phyloP scores from a whole-genome alignment of 768 basidiomycete species.

The Amyloporia xantha region DNA sequence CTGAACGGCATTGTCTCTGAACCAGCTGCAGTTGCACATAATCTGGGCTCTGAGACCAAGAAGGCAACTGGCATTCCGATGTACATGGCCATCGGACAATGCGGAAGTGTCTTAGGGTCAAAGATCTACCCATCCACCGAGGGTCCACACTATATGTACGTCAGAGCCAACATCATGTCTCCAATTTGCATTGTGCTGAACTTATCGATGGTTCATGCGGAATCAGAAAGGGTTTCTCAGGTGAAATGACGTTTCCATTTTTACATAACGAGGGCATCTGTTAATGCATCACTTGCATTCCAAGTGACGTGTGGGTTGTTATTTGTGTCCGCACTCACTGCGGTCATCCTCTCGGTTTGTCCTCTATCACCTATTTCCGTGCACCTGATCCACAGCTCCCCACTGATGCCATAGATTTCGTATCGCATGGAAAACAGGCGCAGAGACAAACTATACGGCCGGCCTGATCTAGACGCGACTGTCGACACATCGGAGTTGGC shows the following conservation, averaged over 20 bases:
- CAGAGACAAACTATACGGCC: slow-evolving; percentile 20
- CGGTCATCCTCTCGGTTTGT: slow-evolving; percentile 17
- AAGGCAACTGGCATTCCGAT: slow-evolving; percentile 36
- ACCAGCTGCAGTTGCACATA: slow-evolving; percentile 24
- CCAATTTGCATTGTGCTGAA: not conserved
- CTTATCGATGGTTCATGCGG: not conserved
- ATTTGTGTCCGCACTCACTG: slow-evolving; percentile 15
- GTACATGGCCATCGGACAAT: slow-evolving; percentile 37
- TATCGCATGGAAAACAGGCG: slow-evolving; percentile 12
- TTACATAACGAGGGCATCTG: no score
- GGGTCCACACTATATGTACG: slow-evolving; percentile 33
- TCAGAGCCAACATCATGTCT: not conserved
- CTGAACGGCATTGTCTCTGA: not conserved
- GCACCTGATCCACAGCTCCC: not conserved
- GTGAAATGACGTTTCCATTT: not conserved
- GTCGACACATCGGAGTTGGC: slow-evolving; percentile 22
- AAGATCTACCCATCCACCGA: slow-evolving; percentile 36
- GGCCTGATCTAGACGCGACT: slow-evolving; percentile 15
- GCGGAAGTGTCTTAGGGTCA: slow-evolving; percentile 34
- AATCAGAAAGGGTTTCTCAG: slow-evolving; percentile 15
- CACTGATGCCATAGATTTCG: not conserved
- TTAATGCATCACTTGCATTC: not conserved
- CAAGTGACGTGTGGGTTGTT: slow-evolving; percentile 16
- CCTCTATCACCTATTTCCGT: not conserved
- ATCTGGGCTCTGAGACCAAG: slow-evolving; percentile 40